Evolutionary conservation across 2,329 filamentous ascomycete species (phyloP).

Genomic region (Pseudocercospora ulei): DNA sequence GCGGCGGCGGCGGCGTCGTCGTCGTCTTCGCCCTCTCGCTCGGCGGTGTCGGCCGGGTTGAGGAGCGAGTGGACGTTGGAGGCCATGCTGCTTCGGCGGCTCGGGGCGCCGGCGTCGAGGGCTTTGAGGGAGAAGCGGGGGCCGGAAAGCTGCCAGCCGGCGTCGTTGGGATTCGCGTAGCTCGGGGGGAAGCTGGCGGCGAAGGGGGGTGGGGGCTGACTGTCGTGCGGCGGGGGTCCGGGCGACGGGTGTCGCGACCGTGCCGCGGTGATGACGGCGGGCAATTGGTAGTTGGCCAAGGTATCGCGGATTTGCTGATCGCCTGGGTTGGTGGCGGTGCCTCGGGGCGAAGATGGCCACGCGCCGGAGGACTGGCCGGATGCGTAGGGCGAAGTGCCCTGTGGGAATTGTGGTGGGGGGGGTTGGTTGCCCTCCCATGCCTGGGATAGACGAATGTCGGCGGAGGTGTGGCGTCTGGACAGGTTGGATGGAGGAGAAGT

Average conservation of each 20-base stretch:
- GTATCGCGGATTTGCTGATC: slow-evolving; percentile 56
- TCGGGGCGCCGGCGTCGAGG: slow-evolving; percentile 51
- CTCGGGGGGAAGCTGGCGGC: slow-evolving; percentile 44
- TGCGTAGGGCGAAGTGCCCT: slow-evolving; percentile 52
- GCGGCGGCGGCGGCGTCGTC: no score
- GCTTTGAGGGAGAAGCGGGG: slow-evolving; percentile 42
- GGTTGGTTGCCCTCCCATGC: slow-evolving; percentile 65
- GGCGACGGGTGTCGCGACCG: slow-evolving; percentile 36
- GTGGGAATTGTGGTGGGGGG: slow-evolving; percentile 40
- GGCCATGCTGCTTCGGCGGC: slow-evolving; percentile 59
- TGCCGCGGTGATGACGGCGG: slow-evolving; percentile 41
- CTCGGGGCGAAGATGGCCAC: slow-evolving; percentile 57
- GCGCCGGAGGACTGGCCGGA: slow-evolving; percentile 53
- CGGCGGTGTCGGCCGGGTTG: slow-evolving; percentile 59
- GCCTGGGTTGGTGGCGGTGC: slow-evolving; percentile 39
- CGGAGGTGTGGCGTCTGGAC: slow-evolving; percentile 79
- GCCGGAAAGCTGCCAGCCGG: slow-evolving; percentile 49
- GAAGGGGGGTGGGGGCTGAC: slow-evolving; percentile 36
- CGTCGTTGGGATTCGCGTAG: slow-evolving; percentile 45
- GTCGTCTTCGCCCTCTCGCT: slow-evolving; percentile 56
- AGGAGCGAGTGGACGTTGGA: slow-evolving; percentile 58
- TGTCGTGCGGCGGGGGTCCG: slow-evolving; percentile 40
- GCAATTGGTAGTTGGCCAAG: slow-evolving; percentile 56
- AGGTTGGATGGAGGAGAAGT: slow-evolving; percentile 56
- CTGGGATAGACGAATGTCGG: slow-evolving; percentile 66